Base-by-base conservation (phyloP, 768 basidiomycete species). In the Candolleomyces aberdarensis region DNA sequence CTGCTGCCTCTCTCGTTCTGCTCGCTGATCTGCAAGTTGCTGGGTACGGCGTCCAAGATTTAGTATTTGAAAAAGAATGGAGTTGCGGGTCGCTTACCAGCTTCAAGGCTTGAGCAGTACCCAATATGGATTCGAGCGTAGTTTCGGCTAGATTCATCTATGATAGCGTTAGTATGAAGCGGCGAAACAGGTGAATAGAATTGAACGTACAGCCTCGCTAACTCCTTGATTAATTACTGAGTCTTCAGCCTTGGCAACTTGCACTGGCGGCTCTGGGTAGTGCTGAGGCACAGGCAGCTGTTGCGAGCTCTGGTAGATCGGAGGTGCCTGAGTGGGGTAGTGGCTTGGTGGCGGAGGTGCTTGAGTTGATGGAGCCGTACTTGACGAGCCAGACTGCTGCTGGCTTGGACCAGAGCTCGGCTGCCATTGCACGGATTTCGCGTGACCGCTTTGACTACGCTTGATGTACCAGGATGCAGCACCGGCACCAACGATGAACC, bases 401-500 rank as follows among this genome's bases (percentile, higher is more conserved):
- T 19, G 29, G 19, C 3, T 14, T 5, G 49, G 17, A 43, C 15
- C 8, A 47, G 4, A 15, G 6, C 5, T 17, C 26, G 10, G 32
- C 43, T 41, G 39, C 32, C 36, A 47, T 39, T 20, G 70, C 78
- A 62, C 48, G 86, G 85, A 41, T 78, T 76, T 85, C 83, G 20
- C 77, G 73, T 32, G 85, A 83, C 53, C 63, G 67, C 65, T 22
- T 75, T 74, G 15, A 79, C 5, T 2, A 36, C 78, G 64, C 76
- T 77, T 69, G 77, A 78, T 70, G 74, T 70, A 77, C 48, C 71
- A 70, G n/a, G 72, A 73, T 44, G 77, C 78, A 55, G 73, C 66
- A 3, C 73, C 74, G 6, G 84, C 87, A 61, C 89, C 89, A 64
- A 89, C 19, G 65, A 80, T 9, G 77, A 91, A 88, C 89, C 89